Evolutionary conservation across 1,284 basidiomycete species (phyloP).

Genomic region (Leccinum fallax): DNA sequence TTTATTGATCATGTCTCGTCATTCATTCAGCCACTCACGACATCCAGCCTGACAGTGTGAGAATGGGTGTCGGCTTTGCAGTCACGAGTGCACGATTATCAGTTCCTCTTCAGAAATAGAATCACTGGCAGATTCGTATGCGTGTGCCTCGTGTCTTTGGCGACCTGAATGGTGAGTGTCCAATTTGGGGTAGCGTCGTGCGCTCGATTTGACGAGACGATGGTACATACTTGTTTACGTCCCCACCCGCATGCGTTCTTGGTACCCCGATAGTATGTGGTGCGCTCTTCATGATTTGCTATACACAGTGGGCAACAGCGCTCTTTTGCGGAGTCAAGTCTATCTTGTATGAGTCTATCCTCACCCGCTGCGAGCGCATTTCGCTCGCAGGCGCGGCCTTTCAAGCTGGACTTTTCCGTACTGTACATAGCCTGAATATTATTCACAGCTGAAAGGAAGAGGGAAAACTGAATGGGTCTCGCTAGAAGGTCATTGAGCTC

Average conservation of each 20-base stretch:
- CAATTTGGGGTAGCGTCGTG: not conserved
- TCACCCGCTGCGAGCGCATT: conserved; percentile 1
- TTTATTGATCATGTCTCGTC: not conserved
- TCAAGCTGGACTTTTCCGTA: not conserved
- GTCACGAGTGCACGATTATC: conserved; percentile 19
- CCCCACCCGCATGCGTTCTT: no score
- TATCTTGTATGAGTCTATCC: not conserved
- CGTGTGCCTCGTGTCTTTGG: not conserved
- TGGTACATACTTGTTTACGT: conserved; percentile 14
- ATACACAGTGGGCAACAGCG: not conserved
- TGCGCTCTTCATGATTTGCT: conserved; percentile 10
- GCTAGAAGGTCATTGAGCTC: conserved; percentile 18
- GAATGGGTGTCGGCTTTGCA: conserved; percentile 29
- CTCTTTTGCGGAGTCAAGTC: not conserved
- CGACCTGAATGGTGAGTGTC: not conserved
- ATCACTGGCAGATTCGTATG: not conserved
- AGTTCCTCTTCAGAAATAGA: not conserved
- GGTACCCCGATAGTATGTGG: conserved; percentile 11
- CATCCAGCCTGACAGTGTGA: conserved; percentile 16
- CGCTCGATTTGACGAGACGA: conserved; percentile 6
- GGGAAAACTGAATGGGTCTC: conserved; percentile 17
- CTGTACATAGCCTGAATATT: conserved; percentile 11
- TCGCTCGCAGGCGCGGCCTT: no score
- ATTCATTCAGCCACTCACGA: not conserved
- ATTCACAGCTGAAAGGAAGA: conserved; percentile 17